Evolutionary conservation across 1,139 yeast species (phyloP), one percentile per base, ranked within the genome.

Genomic region (Yamadazyma jaroonii): DNA sequence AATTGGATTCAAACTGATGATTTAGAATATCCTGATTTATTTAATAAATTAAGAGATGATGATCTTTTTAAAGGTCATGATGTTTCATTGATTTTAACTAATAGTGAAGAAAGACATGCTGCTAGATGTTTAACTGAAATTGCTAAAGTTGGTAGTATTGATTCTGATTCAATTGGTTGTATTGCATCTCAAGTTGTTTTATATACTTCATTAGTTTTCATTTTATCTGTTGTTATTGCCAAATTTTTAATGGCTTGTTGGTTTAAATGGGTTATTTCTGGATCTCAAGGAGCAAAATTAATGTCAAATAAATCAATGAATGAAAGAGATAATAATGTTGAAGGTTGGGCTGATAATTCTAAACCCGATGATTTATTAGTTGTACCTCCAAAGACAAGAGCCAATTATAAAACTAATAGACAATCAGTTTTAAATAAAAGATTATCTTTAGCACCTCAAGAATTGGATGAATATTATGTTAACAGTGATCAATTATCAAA

Each of bases 131-230:
- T 92, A 38, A 70, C 84, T n/a, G 97, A 92, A 60, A 84, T 87
- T 40, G 71, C 86, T 40, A 87, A 84, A 62, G 95, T 90, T 15
- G 98, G 98, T 17, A 81, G 79, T 33, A 79, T 92, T 39, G 97
- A 92, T 57, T 79, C 94, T 1, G 89, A 87, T 39, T 81, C 96
- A 9, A 80, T 92, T 53, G 98, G 98, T n/a, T 92, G 98, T 63
- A 81, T 92, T 59, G 96, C 97, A 0, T 87, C 97, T 1, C 71
- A 78, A 44, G 81, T 89, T 34, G 96, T 90, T 2, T 73, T 92
- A 45, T 79, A 81, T 49, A 76, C 84, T 11, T 85, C 97, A 0
- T 72, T 92, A 54, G 82, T 85, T 9, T 87, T 92, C 59, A 90
- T 92, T 53, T 72, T 92, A 42, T 76, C 95, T 1, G 79, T 90